Percentiles rank a stretch among this genome's conserved stretches.
These are phyloP conservation scores for Tolypocladium album DNA, from an alignment of 2,329 filamentous ascomycete genomes.

Conservation along the genomic window DNA sequence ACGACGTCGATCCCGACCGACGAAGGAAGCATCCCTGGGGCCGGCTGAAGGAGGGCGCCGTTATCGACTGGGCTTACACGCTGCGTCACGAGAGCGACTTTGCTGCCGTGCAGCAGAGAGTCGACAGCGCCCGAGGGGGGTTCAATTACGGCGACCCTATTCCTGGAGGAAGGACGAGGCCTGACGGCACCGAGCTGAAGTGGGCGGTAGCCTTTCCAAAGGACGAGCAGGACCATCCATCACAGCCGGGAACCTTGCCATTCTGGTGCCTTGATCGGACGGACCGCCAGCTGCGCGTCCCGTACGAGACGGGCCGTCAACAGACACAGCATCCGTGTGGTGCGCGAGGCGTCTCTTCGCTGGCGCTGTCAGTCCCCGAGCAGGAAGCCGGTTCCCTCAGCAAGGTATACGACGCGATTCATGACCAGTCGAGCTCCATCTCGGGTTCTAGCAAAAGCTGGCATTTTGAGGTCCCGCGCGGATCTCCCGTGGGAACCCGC, in stretches of 20 bases:
- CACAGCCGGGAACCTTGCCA: slow-evolving; percentile 40
- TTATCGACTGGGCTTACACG: slow-evolving; percentile 53
- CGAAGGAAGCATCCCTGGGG: slow-evolving; percentile 49
- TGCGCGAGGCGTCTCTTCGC: slow-evolving; percentile 35
- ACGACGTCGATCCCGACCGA: slow-evolving; percentile 25
- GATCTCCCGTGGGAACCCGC: slow-evolving; percentile 3
- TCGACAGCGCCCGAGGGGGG: slow-evolving; percentile 18
- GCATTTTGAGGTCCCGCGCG: slow-evolving; percentile 6
- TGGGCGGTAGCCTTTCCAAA: slow-evolving; percentile 45
- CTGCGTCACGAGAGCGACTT: slow-evolving; percentile 25
- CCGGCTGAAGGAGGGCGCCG: slow-evolving; percentile 30
- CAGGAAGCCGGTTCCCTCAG: slow-evolving; percentile 8
- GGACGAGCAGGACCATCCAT: slow-evolving; percentile 8
- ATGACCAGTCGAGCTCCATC: slow-evolving; percentile 1
- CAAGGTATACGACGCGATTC: slow-evolving; percentile 17
- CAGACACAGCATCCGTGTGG: slow-evolving; percentile 36
- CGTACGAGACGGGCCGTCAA: slow-evolving; percentile 18
- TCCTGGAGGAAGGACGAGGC: slow-evolving; percentile 40
- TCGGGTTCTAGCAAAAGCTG: neutral
- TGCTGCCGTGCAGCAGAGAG: slow-evolving; percentile 21
- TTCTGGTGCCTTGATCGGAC: slow-evolving; percentile 60
- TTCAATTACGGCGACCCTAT: slow-evolving; percentile 37
- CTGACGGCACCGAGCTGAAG: slow-evolving; percentile 44
- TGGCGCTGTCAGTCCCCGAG: slow-evolving; percentile 25
- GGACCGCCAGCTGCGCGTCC: slow-evolving; percentile 42